These are phyloP conservation scores for Coniella vitis DNA, from an alignment of 2,329 filamentous ascomycete genomes.

Conservation along the genomic window DNA sequence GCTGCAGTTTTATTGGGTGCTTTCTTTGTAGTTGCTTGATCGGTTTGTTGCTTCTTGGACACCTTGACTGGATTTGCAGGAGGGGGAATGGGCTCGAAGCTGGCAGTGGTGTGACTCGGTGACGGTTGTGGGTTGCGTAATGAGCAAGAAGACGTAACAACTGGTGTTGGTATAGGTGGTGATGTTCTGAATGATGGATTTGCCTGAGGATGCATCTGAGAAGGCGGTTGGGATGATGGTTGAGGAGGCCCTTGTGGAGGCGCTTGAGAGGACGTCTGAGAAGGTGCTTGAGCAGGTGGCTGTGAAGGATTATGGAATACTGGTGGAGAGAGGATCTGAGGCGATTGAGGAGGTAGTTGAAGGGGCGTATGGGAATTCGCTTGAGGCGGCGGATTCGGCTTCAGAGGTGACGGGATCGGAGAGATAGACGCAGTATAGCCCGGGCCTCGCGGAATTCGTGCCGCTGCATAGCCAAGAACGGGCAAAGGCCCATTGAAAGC, in stretches of 20 bases:
- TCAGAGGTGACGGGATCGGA: slow-evolving; percentile 22
- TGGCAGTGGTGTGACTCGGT: slow-evolving; percentile 10
- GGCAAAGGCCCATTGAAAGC: slow-evolving; percentile 22
- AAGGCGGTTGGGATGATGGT: slow-evolving; percentile 19
- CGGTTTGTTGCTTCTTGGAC: slow-evolving; percentile 12
- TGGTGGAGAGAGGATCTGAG: too few species aligned
- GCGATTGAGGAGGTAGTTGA: too few species aligned
- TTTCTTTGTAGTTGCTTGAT: slow-evolving; percentile 6
- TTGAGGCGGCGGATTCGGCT: too few species aligned
- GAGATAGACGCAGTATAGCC: slow-evolving; percentile 23
- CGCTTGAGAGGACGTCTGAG: slow-evolving; percentile 16
- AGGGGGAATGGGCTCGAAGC: slow-evolving; percentile 10
- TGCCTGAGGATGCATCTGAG: neutral
- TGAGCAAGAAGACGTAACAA: slow-evolving; percentile 1
- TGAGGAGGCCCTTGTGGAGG: slow-evolving; percentile 21
- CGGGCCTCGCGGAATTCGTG: slow-evolving; percentile 19
- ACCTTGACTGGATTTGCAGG: neutral
- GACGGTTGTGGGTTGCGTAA: slow-evolving; percentile 3
- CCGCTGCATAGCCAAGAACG: slow-evolving; percentile 19
- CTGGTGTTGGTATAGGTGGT: neutral
- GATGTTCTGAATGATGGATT: neutral
- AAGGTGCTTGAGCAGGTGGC: too few species aligned
- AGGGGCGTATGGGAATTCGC: too few species aligned
- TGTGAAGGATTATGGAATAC: too few species aligned
- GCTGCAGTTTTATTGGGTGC: slow-evolving; percentile 10